phyloP scores from a whole-genome alignment of 257 asterid species.

The Ocimum tenuiflorum region DNA sequence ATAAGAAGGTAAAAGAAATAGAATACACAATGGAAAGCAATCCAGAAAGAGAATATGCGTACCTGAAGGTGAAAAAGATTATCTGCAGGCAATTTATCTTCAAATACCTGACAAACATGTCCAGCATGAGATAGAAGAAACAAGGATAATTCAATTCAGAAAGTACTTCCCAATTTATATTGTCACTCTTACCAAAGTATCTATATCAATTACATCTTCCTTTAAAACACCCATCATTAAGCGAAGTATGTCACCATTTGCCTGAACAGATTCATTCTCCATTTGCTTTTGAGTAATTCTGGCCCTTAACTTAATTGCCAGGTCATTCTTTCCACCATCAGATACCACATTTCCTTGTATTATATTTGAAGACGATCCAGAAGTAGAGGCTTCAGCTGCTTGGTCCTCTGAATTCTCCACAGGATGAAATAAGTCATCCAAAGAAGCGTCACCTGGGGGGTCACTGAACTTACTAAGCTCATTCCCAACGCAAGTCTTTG shows the following conservation, averaged over 20 bases:
- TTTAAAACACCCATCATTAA: conserved; percentile 90
- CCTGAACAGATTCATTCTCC: conserved; percentile 71
- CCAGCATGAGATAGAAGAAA: conserved; percentile 26
- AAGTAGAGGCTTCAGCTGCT: conserved; percentile 69
- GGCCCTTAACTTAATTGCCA: conserved; percentile 88
- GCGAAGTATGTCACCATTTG: conserved; percentile 77
- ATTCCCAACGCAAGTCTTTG: conserved; percentile 41
- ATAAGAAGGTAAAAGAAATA: conserved; percentile 9
- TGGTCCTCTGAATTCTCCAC: conserved; percentile 49
- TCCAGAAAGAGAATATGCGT: conserved; percentile 21
- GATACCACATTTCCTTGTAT: conserved; percentile 38
- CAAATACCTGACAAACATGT: conserved; percentile 62
- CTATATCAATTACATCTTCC: conserved; percentile 87
- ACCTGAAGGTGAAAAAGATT: conserved; percentile 95
- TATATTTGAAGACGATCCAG: conserved; percentile 61
- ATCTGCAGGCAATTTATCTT: conserved; percentile 83
- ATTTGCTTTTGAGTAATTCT: conserved; percentile 80
- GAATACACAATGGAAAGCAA: neutral
- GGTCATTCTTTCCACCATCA: conserved; percentile 68
- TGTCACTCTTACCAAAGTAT: conserved; percentile 54
- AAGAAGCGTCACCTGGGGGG: conserved; percentile 87
- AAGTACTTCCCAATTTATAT: conserved; percentile 7
- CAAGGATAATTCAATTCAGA: no score
- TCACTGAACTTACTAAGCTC: conserved; percentile 93
- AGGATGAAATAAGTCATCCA: conserved; percentile 92